Base-by-base conservation (phyloP, 768 basidiomycete genomes). In the Hypholoma sublateritium region DNA sequence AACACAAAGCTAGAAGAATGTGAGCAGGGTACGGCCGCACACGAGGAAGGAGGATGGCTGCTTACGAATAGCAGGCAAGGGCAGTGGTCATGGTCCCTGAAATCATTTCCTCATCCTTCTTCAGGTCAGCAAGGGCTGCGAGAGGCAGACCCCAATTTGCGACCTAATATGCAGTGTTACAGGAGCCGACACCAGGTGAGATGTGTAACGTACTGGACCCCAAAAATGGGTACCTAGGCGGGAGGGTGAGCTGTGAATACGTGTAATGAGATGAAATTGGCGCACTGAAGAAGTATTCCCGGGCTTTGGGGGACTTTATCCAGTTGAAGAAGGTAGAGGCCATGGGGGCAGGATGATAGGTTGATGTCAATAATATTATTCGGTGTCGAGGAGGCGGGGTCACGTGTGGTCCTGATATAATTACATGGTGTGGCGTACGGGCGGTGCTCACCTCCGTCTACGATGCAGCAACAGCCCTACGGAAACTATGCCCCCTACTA, bases 101-200 rank as follows among this genome's bases (percentile, higher is more conserved):
- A 64, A 99, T 99, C 69, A 93, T 81, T 65, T 97, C 93, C 72
- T 97, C 94, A 83, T 98, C 94, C 69, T 95, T 97, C 61, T 76
- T 79, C 67, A 98, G 76, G 76, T 99, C 96, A 5, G 94, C 68
- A 43, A 99, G 77, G 42, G 96, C 96, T 66, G 96, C 96, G 37
- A 98, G 75, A 57, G 96, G 96, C 16, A 99, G 83, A 66, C 96
- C 96, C 92, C 96, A 99, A 79, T 99, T 99, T 59, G 96, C 96
- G 59, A 95, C 88, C 95, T 96, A 67, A 49, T 50, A 12, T 24
- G 28, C 28, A 32, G 32, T 37, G n/a, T 48, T 59, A 62, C 55
- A 64, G 47, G 54, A 60, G 41, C 22, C 43, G 34, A 57, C 55
- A 46, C 61, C 41, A 55, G 41, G 32, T 39, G 14, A 25, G 34